These are phyloP conservation scores for Dipodascopsis uninucleata DNA, from an alignment of 805 yeast genomes.

Conservation along the genomic window DNA sequence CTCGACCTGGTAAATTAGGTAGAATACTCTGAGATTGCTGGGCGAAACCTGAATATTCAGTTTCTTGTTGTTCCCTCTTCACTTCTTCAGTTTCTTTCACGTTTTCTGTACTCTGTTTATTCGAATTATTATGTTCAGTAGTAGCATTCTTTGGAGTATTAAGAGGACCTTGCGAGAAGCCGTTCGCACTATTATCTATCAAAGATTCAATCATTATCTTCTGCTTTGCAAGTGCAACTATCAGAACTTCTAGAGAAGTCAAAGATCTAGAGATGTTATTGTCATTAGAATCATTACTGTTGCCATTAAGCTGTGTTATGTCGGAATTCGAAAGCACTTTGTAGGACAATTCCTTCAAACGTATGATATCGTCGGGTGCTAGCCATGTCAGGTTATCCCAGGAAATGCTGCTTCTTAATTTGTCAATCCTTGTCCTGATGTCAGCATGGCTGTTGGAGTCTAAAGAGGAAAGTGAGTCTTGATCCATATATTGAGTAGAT, in stretches of 20 bases:
- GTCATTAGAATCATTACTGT: neutral
- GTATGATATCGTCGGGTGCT: conserved; percentile 11
- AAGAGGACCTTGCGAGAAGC: no score
- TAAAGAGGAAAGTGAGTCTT: neutral
- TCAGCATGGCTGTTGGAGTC: conserved; percentile 4
- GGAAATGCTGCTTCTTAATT: conserved; percentile 5
- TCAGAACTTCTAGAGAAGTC: conserved; percentile 3
- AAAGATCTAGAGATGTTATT: neutral
- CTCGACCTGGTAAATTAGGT: no score
- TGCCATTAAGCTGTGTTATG: neutral
- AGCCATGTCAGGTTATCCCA: conserved; percentile 8
- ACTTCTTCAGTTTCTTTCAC: neutral
- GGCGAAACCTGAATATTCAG: neutral
- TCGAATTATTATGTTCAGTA: neutral
- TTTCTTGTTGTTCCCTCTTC: neutral
- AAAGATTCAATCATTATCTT: conserved; percentile 9
- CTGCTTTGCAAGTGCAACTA: conserved; percentile 17
- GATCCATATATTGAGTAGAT: neutral
- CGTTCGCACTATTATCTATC: neutral
- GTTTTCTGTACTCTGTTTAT: neutral
- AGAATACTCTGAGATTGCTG: no score
- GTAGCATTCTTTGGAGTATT: no score
- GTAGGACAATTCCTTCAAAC: conserved; percentile 1
- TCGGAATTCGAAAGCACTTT: neutral
- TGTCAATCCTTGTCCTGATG: conserved; percentile 11